Evolutionary conservation across 2,329 filamentous ascomycete genomes (phyloP), one percentile per base, ranked within the genome.

Genomic region (Fusarium verrucosum): DNA sequence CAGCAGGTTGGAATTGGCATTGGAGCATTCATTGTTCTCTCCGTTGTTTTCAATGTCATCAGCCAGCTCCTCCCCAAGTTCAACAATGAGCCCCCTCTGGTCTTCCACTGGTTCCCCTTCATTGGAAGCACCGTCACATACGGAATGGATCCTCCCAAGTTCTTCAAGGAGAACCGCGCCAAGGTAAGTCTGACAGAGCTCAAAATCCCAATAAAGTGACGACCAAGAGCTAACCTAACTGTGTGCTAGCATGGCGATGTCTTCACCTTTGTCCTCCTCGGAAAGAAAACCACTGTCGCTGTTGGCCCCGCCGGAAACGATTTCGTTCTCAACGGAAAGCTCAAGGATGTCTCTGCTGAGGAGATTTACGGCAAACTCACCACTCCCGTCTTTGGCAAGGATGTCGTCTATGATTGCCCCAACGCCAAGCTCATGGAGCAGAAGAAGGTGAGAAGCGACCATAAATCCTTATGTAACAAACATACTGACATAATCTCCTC

Each of bases 391-490:
- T 96, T 96, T 74, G 92, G 92, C 68, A 88, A 87, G 71, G 89
- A 94, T 79, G 92, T 96, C 23, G 91, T 96, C 50, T 96, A 96
- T 75, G 92, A 96, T 76, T 95, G 92, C 79, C 92, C 92, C 37
- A 96, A 96, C 76, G 84, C 92, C 57, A 96, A 96, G 80, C 85
- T 96, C 74, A 96, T 96, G 92, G 92, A 96, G 81, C 92, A 96
- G 83, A 96, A 96, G 83, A 95, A 94, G 87, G 91, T 93, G 76
- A 63, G 79, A 58, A 50, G 58, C 36, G 11, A 35, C 2, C 7
- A 14, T 26, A 22, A 22, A 36, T 17, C 4, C 10, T 7, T 26
- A 10, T 17, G 17, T 16, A 20, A 32, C 17, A 46, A 26, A 17
- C 9, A 46, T 64, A 33, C 66, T 73, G 47, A 74, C 37, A 44